Conservation (phyloP, 345 rosid species). For the Arabidopsis suecica region DNA sequence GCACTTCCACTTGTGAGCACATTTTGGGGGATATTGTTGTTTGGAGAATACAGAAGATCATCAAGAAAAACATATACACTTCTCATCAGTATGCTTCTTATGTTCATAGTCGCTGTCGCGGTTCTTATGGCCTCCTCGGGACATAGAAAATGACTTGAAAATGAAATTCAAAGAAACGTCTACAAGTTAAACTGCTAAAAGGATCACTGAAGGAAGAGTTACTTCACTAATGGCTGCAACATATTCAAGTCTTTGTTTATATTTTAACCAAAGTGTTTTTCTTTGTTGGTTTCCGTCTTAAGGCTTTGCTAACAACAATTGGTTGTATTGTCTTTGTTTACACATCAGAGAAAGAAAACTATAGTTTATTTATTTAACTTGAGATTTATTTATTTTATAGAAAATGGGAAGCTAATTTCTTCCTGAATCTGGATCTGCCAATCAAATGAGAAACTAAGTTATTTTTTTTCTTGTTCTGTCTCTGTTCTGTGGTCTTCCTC, state of each 20-base stretch:
- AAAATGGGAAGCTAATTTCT: conserved; percentile 1
- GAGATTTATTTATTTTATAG: conserved; percentile 1
- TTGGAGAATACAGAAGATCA: conserved; percentile 87
- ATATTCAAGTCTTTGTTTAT: conserved; percentile 11
- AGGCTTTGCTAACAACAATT: background rate
- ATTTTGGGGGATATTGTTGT: conserved; percentile 79
- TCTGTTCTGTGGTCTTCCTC: conserved; percentile 11
- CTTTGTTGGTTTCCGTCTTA: background rate
- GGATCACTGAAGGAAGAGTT: background rate
- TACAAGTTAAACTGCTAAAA: background rate
- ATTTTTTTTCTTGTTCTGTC: background rate
- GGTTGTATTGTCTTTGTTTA: background rate
- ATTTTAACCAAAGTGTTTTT: background rate
- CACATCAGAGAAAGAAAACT: background rate
- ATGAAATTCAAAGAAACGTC: background rate
- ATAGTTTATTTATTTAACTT: background rate
- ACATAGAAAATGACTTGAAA: conserved; percentile 56
- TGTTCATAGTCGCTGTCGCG: conserved; percentile 79
- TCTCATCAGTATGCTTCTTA: conserved; percentile 66
- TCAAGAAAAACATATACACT: conserved; percentile 66
- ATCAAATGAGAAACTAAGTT: conserved; percentile 18
- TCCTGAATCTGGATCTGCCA: conserved; percentile 35
- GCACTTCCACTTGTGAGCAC: conserved; percentile 94
- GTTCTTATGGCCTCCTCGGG: conserved; percentile 83
- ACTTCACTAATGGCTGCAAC: conserved; percentile 10